Evolutionary conservation across 306 rosid genomes (phyloP).

Genomic region (Cucurbita ficifolia): DNA sequence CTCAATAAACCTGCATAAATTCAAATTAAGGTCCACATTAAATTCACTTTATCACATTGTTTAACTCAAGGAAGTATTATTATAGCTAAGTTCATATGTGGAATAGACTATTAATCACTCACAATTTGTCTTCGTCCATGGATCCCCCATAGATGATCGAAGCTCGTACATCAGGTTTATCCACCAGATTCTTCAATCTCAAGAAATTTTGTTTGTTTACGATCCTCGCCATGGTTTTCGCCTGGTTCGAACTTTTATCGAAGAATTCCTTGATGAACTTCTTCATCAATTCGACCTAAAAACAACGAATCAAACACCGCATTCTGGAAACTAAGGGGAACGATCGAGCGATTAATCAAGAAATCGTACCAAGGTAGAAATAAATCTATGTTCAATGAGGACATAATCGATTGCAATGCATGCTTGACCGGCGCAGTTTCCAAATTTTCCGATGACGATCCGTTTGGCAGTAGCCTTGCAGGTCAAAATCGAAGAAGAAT

Average conservation of each 20-base stretch:
- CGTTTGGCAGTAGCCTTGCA: constrained; percentile 39
- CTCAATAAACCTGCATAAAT: constrained; percentile 49
- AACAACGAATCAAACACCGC: neutral
- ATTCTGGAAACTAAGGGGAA: neutral
- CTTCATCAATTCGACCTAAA: constrained; percentile 38
- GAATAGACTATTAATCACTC: neutral
- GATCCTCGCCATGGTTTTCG: constrained; percentile 37
- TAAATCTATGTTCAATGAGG: constrained; percentile 37
- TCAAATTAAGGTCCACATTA: neutral
- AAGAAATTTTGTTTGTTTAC: constrained; percentile 30
- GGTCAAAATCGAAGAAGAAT: neutral
- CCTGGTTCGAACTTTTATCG: constrained; percentile 34
- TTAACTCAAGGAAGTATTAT: neutral
- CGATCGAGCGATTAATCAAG: neutral
- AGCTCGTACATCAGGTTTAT: constrained; percentile 25
- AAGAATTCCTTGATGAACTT: constrained; percentile 29
- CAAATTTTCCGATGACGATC: constrained; percentile 44
- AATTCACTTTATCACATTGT: neutral
- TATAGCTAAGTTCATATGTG: too few species aligned
- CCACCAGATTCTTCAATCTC: constrained; percentile 33
- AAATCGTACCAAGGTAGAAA: constrained; percentile 31
- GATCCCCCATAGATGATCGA: constrained; percentile 56
- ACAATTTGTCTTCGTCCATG: constrained; percentile 46
- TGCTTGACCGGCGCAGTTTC: constrained; percentile 72
- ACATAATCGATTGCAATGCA: constrained; percentile 60